Conservation (phyloP, 75 land plant species). For the Cryptomeria japonica region DNA sequence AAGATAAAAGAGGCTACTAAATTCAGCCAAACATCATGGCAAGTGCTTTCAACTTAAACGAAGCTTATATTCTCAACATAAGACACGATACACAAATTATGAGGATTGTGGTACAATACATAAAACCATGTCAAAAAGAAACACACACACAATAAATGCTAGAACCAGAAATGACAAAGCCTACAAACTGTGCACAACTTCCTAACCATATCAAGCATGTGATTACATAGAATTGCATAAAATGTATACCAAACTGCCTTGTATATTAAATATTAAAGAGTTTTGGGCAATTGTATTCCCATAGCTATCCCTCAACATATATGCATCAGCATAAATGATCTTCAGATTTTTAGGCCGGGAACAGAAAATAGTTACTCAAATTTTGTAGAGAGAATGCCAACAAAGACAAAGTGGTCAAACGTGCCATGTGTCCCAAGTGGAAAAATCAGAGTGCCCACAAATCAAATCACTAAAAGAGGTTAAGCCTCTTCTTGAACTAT, state of each 20-base stretch:
- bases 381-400: background rate
- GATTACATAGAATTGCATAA: background rate
- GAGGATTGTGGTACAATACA: background rate
- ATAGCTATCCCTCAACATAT: background rate
- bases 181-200: background rate
- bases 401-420: background rate
- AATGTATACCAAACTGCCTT: background rate
- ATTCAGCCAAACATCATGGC: background rate
- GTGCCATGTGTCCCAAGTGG: background rate
- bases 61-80: background rate
- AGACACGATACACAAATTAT: background rate
- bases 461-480: background rate
- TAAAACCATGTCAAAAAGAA: background rate
- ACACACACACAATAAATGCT: background rate
- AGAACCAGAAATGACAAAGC: background rate
- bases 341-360: background rate
- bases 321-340: background rate
- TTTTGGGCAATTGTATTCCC: background rate
- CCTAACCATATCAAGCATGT: background rate
- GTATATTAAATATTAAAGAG: background rate
- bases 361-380: background rate
- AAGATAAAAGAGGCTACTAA: background rate
- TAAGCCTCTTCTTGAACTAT: background rate
- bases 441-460: background rate
- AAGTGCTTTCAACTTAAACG: background rate